Conservation (phyloP, 257 asterid genomes). For the Solanum etuberosum region DNA sequence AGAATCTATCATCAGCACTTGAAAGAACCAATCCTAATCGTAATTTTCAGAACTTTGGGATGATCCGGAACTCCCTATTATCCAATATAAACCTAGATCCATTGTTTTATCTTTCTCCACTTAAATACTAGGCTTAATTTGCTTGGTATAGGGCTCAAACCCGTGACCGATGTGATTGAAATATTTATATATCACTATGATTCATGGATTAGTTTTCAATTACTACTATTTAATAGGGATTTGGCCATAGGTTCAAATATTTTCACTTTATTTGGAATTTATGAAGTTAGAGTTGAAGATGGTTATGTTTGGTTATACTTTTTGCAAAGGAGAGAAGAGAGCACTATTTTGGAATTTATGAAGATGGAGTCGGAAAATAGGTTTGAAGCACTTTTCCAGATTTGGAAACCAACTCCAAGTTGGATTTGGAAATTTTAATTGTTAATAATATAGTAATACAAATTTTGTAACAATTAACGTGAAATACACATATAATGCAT, state of each 20-base stretch:
- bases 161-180: neutral
- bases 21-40: conserved; percentile 18
- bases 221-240: neutral
- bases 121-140: neutral
- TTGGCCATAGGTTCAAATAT: neutral
- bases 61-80: neutral
- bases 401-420: neutral
- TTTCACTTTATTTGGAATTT: neutral
- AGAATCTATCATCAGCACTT: conserved; percentile 7
- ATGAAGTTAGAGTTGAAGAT: neutral
- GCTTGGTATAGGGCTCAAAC: neutral
- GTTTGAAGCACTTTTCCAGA: neutral
- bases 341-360: neutral
- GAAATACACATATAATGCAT: neutral
- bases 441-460: too few relatives aligned
- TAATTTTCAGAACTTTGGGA: neutral
- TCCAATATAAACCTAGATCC: neutral
- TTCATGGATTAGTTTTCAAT: neutral
- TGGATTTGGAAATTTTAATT: neutral
- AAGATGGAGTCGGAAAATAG: neutral
- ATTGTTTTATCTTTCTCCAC: neutral
- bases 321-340: neutral
- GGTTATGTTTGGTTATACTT: neutral
- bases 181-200: neutral
- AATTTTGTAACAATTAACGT: too few relatives aligned